phyloP scores from a whole-genome alignment of 192 early-diverging fungal genomes.

The Dissophora globulifera region DNA sequence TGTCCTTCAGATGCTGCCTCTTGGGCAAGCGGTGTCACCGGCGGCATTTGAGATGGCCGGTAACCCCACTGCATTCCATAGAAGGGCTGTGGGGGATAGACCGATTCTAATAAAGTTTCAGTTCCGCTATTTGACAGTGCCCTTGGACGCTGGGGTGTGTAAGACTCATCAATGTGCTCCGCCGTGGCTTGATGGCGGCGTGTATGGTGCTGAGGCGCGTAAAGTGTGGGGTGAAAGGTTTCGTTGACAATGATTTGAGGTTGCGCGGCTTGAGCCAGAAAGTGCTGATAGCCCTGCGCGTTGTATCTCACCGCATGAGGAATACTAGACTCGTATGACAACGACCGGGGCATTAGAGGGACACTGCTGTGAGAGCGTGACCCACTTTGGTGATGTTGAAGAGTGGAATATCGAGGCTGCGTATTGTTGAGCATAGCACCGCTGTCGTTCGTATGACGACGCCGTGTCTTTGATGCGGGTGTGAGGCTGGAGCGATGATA shows the following conservation, averaged over 20 bases:
- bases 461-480: neutral
- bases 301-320: neutral
- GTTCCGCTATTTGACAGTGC: neutral
- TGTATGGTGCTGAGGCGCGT: neutral
- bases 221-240: neutral
- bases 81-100: neutral
- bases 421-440: neutral
- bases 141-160: neutral
- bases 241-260: neutral
- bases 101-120: neutral
- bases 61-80: neutral
- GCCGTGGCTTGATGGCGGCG: neutral
- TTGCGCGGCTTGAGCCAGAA: neutral
- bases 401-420: neutral
- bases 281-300: neutral
- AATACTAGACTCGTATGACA: neutral
- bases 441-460: slow-evolving; percentile 5
- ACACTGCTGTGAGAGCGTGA: neutral
- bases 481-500: neutral
- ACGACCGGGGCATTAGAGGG: neutral
- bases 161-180: neutral
- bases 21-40: no score
- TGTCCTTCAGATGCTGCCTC: no score
- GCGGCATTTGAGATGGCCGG: neutral
- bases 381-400: neutral